phyloP scores from a whole-genome alignment of 306 rosid species.

The Fragaria ananassa region DNA sequence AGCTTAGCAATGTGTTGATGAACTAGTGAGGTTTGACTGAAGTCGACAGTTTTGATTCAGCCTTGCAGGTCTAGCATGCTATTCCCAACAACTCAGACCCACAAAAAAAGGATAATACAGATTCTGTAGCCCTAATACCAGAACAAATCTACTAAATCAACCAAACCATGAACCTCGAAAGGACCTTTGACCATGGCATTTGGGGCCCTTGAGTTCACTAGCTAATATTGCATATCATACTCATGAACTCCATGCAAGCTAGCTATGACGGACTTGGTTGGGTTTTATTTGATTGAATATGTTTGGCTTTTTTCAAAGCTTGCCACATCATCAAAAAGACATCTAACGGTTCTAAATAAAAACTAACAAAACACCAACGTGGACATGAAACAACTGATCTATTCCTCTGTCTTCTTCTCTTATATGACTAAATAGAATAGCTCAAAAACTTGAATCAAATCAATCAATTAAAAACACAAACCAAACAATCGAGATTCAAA shows the following conservation, averaged over 20 bases:
- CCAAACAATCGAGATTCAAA: too few relatives aligned
- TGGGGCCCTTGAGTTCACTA: conserved; percentile 28
- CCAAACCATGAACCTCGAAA: conserved; percentile 50
- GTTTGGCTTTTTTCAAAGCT: too few relatives aligned
- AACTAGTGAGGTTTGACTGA: conserved; percentile 10
- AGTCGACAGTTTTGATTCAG: not conserved
- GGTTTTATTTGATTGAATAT: too few relatives aligned
- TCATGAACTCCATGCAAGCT: conserved; percentile 31
- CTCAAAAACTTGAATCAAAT: too few relatives aligned
- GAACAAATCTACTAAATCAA: conserved; percentile 32
- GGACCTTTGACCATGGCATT: conserved; percentile 61
- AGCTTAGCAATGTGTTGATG: conserved; percentile 9
- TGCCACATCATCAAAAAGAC: too few relatives aligned
- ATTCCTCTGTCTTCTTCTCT: too few relatives aligned
- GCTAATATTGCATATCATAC: conserved; percentile 28
- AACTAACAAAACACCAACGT: too few relatives aligned
- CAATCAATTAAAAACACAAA: too few relatives aligned
- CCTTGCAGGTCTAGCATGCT: conserved; percentile 5
- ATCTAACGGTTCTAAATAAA: too few relatives aligned
- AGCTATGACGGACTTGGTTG: conserved; percentile 21
- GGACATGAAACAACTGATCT: too few relatives aligned
- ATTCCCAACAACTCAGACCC: conserved; percentile 51
- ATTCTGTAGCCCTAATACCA: conserved; percentile 49
- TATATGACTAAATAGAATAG: too few relatives aligned
- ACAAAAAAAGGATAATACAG: conserved; percentile 39